Evolutionary conservation across 2,329 filamentous ascomycete species (phyloP).

Genomic region (Nemania sp.): DNA sequence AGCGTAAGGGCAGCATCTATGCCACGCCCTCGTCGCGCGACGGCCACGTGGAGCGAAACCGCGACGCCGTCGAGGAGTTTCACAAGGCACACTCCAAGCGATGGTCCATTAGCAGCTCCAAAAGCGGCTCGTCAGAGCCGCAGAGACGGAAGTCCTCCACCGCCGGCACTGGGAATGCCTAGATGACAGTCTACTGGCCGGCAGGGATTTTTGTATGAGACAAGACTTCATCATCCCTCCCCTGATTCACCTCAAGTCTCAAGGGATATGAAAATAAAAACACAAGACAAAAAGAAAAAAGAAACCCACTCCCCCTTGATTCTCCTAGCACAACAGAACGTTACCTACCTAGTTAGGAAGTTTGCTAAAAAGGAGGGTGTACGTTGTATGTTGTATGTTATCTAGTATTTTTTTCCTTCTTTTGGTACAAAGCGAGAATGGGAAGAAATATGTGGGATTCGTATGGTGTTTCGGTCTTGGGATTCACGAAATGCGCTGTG

Average conservation of each 20-base stretch:
- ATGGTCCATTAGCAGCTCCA: conserved; percentile 43
- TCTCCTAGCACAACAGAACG: background rate
- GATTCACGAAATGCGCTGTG: conserved; percentile 1
- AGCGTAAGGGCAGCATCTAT: conserved; percentile 76
- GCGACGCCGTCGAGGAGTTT: conserved; percentile 65
- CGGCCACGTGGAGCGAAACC: conserved; percentile 71
- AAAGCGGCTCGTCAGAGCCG: conserved; percentile 32
- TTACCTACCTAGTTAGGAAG: background rate
- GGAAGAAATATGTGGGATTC: conserved; percentile 3
- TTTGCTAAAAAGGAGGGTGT: background rate
- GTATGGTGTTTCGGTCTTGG: conserved; percentile 17
- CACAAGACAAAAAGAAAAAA: background rate
- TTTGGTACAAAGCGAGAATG: background rate
- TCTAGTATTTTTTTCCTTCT: background rate
- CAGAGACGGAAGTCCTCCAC: conserved; percentile 37
- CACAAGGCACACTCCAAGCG: conserved; percentile 69
- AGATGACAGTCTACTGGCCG: background rate
- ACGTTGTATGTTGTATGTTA: background rate
- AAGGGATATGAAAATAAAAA: background rate
- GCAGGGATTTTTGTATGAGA: background rate
- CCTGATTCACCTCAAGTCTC: background rate
- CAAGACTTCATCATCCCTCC: background rate
- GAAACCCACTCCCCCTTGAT: background rate
- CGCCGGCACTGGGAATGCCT: conserved; percentile 23
- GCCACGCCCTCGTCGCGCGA: conserved; percentile 74